A percentile compares a stretch with the other conserved stretches of the same genome.
Conservation (phyloP, 208 protist genomes). For the Wallacemonas sp. region DNA sequence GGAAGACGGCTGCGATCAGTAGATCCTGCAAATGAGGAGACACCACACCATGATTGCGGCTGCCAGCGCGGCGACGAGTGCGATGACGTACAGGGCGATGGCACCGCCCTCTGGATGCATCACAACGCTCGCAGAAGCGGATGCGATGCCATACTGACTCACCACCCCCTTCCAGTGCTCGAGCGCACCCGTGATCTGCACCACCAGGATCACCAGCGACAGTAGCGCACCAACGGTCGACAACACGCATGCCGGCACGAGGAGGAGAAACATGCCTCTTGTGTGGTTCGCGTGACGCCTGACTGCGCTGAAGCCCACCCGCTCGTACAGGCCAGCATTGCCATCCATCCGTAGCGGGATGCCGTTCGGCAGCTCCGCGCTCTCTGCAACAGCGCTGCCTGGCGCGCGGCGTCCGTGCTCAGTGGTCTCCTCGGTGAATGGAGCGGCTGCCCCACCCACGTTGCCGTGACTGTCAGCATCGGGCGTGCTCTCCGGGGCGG, state of each 20-base stretch:
- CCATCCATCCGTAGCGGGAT: constrained; percentile 9
- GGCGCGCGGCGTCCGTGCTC: background rate
- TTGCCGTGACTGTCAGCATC: background rate
- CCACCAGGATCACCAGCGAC: background rate
- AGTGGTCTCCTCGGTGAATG: background rate
- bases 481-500: background rate
- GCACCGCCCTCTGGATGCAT: constrained; percentile 1
- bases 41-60: background rate
- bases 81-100: background rate
- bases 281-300: background rate
- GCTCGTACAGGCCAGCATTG: background rate
- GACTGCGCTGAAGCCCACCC: background rate
- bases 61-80: background rate
- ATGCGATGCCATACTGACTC: background rate
- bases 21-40: background rate
- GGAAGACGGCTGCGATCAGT: background rate
- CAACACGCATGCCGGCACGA: background rate
- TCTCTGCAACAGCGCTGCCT: background rate
- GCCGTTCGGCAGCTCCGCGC: background rate
- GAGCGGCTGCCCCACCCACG: too few species aligned
- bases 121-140: background rate
- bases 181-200: background rate
- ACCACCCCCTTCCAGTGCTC: background rate
- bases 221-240: background rate
- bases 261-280: background rate